Conservation (phyloP, 192 early-diverging fungal species). For the Linderina pennispora region DNA sequence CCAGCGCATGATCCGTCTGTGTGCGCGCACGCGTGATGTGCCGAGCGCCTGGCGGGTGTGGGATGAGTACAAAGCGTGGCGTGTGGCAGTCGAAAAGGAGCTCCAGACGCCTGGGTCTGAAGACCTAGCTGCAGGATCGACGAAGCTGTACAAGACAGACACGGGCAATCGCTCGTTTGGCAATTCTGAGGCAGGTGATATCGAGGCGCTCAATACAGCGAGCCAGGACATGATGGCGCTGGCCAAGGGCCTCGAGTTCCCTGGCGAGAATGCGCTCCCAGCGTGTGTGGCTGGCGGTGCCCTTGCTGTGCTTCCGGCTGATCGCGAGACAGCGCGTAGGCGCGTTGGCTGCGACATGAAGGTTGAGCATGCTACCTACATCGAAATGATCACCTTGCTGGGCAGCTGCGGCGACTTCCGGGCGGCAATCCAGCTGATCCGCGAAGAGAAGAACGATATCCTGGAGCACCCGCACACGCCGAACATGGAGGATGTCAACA, state of each 20-base stretch:
- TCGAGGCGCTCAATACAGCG: slow-evolving; percentile 12
- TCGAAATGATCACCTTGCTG: slow-evolving; percentile 61
- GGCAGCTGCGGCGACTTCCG: slow-evolving; percentile 51
- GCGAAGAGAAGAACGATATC: slow-evolving; percentile 34
- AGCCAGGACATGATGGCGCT: slow-evolving; percentile 31
- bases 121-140: slow-evolving; percentile 9
- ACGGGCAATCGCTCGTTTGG: background rate
- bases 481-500: slow-evolving; percentile 42
- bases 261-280: slow-evolving; percentile 18
- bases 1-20: slow-evolving; percentile 49
- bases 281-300: slow-evolving; percentile 18
- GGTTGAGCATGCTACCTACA: slow-evolving; percentile 50
- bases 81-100: slow-evolving; percentile 22
- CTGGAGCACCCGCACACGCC: slow-evolving; percentile 36
- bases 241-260: slow-evolving; percentile 19
- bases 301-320: slow-evolving; percentile 24
- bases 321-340: slow-evolving; percentile 35
- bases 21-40: slow-evolving; percentile 55
- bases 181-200: background rate
- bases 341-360: slow-evolving; percentile 47
- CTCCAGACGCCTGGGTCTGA: slow-evolving; percentile 35
- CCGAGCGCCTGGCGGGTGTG: slow-evolving; percentile 62
- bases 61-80: slow-evolving; percentile 61
- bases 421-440: slow-evolving; percentile 46
- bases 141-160: slow-evolving; percentile 13